Evolutionary conservation across 2,329 filamentous ascomycete genomes (phyloP).

Genomic region (Colletotrichum sp.): DNA sequence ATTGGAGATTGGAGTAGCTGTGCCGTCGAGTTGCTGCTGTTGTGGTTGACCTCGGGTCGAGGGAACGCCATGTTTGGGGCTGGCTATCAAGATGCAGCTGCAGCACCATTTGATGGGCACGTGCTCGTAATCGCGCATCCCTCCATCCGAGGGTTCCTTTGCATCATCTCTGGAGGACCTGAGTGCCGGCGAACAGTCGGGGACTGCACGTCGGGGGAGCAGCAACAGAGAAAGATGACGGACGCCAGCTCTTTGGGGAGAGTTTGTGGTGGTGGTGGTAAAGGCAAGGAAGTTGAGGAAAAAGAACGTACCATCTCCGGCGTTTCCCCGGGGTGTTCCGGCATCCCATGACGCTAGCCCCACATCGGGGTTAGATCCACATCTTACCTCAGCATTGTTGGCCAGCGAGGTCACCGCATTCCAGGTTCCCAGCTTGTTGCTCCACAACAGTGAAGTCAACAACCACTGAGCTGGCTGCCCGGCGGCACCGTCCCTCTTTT

Average conservation of each 20-base stretch:
- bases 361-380: not conserved
- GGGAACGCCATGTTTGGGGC: not conserved
- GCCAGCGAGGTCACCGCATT: conserved; percentile 5
- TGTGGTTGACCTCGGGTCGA: not conserved
- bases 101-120: not conserved
- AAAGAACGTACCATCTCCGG: conserved; percentile 13
- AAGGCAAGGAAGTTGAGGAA: not conserved
- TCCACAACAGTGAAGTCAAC: not conserved
- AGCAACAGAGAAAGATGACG: not conserved
- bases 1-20: not conserved
- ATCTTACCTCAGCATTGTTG: not conserved
- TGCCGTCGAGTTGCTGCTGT: not conserved
- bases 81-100: not conserved
- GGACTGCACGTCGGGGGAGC: not conserved
- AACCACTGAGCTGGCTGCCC: not conserved
- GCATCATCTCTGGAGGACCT: not conserved
- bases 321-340: conserved; percentile 15
- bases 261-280: not conserved
- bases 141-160: not conserved
- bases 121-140: not conserved
- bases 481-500: conserved; percentile 15
- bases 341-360: conserved; percentile 1
- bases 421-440: not conserved
- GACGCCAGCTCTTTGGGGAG: not conserved
- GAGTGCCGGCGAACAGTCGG: not conserved